Percentiles rank a stretch among this genome's conserved stretches.
Conservation (phyloP, 2,329 filamentous ascomycete species). For the Stachybotrys echinatus region DNA sequence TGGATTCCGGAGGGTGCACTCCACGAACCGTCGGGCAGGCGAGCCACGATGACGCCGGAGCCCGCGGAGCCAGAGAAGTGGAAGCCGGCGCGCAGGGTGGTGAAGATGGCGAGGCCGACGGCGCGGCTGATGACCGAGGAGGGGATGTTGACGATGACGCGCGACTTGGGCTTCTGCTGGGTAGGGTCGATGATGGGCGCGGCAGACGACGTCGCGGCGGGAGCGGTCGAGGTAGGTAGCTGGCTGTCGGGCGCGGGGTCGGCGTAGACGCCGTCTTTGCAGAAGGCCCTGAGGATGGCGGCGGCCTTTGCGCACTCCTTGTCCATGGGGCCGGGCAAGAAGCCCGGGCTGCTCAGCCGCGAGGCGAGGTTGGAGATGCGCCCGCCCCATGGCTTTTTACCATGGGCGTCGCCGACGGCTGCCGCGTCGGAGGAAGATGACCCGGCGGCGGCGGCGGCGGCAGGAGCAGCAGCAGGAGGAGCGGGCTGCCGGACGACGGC, state of each 20-base stretch:
- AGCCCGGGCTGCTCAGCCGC: conserved; percentile 71
- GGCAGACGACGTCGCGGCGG: too few relatives aligned
- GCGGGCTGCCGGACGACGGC: not conserved
- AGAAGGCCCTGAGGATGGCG: conserved; percentile 77
- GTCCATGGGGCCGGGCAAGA: conserved; percentile 80
- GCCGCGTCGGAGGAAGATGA: not conserved
- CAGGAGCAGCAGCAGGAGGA: not conserved
- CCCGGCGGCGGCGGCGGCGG: not conserved
- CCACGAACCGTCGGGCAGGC: conserved; percentile 63
- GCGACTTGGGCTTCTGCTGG: conserved; percentile 26
- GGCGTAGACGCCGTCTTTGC: conserved; percentile 57
- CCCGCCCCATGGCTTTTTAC: conserved; percentile 19
- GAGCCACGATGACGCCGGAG: conserved; percentile 59
- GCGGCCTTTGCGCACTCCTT: conserved; percentile 91
- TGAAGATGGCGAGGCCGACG: conserved; percentile 67
- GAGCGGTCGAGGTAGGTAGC: conserved; percentile 22
- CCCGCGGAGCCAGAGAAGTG: conserved; percentile 63
- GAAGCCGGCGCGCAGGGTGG: conserved; percentile 61
- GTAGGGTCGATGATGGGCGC: conserved; percentile 20
- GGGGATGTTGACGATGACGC: conserved; percentile 49
- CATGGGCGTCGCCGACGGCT: not conserved
- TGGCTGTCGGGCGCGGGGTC: conserved; percentile 25
- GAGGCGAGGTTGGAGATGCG: conserved; percentile 24
- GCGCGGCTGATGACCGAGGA: conserved; percentile 58
- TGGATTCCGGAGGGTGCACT: conserved; percentile 78